phyloP scores from a whole-genome alignment of 768 basidiomycete genomes.

The Pleurotus tuoliensis region DNA sequence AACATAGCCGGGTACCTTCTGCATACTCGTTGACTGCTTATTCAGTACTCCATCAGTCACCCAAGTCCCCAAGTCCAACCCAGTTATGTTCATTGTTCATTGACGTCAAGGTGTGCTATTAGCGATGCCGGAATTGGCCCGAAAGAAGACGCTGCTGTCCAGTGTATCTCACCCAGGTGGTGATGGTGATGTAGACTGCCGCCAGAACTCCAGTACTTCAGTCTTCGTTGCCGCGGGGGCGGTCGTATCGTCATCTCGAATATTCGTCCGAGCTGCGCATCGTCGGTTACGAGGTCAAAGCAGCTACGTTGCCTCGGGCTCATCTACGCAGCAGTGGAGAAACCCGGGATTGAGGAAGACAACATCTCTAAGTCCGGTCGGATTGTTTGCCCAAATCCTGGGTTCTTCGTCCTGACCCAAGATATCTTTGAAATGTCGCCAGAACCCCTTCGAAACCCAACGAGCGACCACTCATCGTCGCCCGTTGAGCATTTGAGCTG shows the following conservation, averaged over 20 bases:
- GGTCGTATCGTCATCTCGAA: too few relatives aligned
- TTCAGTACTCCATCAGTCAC: neutral
- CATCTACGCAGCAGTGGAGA: neutral
- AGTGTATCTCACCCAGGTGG: neutral
- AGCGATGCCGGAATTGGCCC: neutral
- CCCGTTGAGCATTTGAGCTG: neutral
- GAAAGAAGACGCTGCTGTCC: neutral
- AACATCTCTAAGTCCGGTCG: constrained; percentile 4
- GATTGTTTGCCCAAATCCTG: neutral
- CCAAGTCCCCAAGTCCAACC: neutral
- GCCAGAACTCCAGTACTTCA: too few relatives aligned
- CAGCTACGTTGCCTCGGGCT: neutral
- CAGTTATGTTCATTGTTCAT: neutral
- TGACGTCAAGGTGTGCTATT: neutral
- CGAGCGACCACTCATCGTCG: neutral
- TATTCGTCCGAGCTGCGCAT: neutral
- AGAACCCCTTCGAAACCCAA: constrained; percentile 1
- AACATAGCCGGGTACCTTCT: neutral
- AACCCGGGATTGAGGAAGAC: constrained; percentile 3
- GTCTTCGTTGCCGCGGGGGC: too few relatives aligned
- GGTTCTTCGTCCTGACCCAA: neutral
- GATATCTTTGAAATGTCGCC: neutral
- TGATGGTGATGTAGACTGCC: too few relatives aligned
- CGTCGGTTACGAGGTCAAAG: neutral
- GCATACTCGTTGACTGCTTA: neutral